Evolutionary conservation across 345 rosid genomes (phyloP), one percentile per base, ranked within the genome.

Genomic region (Ceriops zippeliana): DNA sequence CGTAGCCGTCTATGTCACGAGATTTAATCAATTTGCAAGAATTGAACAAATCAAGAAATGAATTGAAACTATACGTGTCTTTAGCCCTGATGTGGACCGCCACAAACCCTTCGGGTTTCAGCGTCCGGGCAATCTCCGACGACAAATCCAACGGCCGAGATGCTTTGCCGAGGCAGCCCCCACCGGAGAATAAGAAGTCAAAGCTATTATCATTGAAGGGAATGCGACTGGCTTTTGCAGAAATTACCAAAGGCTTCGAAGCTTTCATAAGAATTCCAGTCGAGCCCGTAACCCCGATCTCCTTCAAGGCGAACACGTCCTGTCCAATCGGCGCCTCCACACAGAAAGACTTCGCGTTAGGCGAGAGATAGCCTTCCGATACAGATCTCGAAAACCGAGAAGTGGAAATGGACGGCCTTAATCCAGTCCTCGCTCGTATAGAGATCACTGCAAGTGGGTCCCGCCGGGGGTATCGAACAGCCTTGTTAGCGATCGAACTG

Each of bases 41-140:
- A 90, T 83, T 88, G 75, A 96, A 96, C 80, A 96, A 90, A 87
- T 86, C 90, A 82, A 92, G 80, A 73, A 90, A 96, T 11, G 98
- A 90, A 90, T 92, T 86, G 81, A 96, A 87, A 78, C 99, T 92
- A 68, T 90, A 96, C n/a, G 87, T 85, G 83, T 96, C 98, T 64
- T 91, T 89, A 26, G 98, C 93, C 63, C 81, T 83, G 68, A 86
- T 81, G 66, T 92, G 99, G 81, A 85, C 85, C 69, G 86, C 92
- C 30, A 78, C 81, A 75, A 81, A 83, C 82, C 99, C 96, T 83
- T 86, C 78, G 83, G 96, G 98, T 75, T 86, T 96, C 84, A 96
- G 74, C 10, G 86, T 84, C 77, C 99, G 84, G 9, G 70, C 32
- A 54, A 96, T 89, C 86, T 96, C 99, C 16, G 87, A 77, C 0